These are phyloP conservation scores for Marchantia paleacea DNA, from an alignment of 225 moss, liverwort and hornwort genomes.

Conservation along the genomic window DNA sequence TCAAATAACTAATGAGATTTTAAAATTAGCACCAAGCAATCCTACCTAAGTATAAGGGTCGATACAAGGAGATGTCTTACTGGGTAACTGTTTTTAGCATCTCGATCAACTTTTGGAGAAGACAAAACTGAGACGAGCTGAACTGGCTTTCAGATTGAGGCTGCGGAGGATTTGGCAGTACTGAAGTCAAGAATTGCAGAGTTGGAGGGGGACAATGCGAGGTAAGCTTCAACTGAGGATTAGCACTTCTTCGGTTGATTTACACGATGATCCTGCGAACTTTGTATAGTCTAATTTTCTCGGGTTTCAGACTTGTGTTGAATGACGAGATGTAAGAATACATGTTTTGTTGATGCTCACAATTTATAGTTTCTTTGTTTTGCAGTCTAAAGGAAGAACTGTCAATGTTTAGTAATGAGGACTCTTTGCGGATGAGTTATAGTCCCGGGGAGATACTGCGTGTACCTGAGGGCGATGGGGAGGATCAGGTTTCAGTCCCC, in stretches of 20 bases:
- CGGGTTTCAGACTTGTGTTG: too few species aligned
- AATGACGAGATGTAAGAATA: too few species aligned
- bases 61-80: too few species aligned
- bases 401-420: constrained; percentile 23
- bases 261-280: not conserved
- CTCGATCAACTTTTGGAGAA: not conserved
- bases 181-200: constrained; percentile 32
- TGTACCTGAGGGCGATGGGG: constrained; percentile 17
- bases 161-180: constrained; percentile 24
- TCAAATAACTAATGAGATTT: too few species aligned
- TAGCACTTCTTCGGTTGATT: not conserved
- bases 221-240: constrained; percentile 12
- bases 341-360: not conserved
- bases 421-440: not conserved
- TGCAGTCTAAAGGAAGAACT: constrained; percentile 57
- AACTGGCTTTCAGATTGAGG: constrained; percentile 29
- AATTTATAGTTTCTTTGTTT: not conserved
- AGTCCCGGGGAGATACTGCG: not conserved
- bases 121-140: not conserved
- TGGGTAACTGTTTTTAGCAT: too few species aligned
- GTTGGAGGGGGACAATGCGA: constrained; percentile 35
- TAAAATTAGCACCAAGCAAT: too few species aligned
- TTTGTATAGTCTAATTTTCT: not conserved
- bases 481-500: constrained; percentile 26
- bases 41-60: too few species aligned